Percentiles rank a stretch among this genome's conserved stretches.
Evolutionary conservation across 768 basidiomycete genomes (phyloP).

Genomic region (Serendipita sp.): DNA sequence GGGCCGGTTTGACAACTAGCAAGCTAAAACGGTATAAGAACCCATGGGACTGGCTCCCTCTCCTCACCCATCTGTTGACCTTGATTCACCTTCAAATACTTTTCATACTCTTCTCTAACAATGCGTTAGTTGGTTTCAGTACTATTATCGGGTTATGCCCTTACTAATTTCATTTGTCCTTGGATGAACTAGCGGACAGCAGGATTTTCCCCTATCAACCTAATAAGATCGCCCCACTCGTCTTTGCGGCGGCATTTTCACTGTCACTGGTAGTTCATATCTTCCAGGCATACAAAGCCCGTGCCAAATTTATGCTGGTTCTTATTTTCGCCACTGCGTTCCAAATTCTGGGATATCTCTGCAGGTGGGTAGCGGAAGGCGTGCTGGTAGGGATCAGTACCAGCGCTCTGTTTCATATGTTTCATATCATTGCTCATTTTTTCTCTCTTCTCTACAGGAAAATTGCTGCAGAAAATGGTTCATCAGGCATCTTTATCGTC

Average conservation of each 20-base stretch:
- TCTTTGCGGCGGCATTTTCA: neutral
- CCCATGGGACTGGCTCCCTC: too few relatives aligned
- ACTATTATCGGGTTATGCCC: too few relatives aligned
- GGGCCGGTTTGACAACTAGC: too few relatives aligned
- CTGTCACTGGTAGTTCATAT: neutral
- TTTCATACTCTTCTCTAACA: too few relatives aligned
- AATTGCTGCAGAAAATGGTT: too few relatives aligned
- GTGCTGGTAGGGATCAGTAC: too few relatives aligned
- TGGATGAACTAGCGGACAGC: neutral
- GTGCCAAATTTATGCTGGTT: neutral
- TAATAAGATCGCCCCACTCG: neutral
- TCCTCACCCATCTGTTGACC: too few relatives aligned
- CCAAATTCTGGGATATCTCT: neutral
- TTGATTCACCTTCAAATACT: too few relatives aligned
- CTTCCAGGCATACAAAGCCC: neutral
- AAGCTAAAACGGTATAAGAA: too few relatives aligned
- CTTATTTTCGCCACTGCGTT: slow-evolving; percentile 1
- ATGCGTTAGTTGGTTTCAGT: too few relatives aligned
- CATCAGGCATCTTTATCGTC: neutral
- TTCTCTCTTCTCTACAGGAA: neutral
- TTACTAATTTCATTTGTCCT: too few relatives aligned
- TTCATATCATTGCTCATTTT: neutral
- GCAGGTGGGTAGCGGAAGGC: neutral
- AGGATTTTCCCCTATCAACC: neutral
- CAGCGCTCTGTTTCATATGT: neutral